Base-by-base conservation (phyloP, 1,284 basidiomycete genomes). In the Sphaerobolus stellatus region DNA sequence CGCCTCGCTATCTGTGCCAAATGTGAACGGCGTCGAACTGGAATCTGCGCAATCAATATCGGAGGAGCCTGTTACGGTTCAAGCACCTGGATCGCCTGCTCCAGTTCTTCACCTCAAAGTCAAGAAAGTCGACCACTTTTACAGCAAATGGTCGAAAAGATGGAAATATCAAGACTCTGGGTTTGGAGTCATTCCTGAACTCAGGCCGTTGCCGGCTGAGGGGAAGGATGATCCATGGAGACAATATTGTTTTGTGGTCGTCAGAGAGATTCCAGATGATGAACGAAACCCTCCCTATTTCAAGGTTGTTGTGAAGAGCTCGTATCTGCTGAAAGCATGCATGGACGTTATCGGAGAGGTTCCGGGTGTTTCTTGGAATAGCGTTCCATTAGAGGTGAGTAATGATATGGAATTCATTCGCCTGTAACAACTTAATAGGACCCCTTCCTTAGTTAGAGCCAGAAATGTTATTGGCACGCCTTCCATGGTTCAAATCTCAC, bases 131-230 rank as follows among this genome's bases (percentile, higher is more conserved):
- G 81, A 82, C 61, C 71, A 78, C 59, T 81, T 80, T 60, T 82
- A 77, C 64, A 81, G 78, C 61, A 68, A 71, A 55, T 81, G 80
- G 80, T 70, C 70, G 20, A 79, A 75, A 60, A 61, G 64, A 22
- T 82, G 80, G 80, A 82, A 79, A 66, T 83, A 82, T 60, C 57
- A 78, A 75, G 80, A 78, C 66, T 81, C 75, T 55, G 77, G 72
- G 55, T 73, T 78, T 1, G 76, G 75, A 50, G 71, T 80, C 47
- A 71, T 71, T 0, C 72, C 78, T 5, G 80, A 82, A 62, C 54
- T 75, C 34, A 75, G 74, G 6, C 56, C 71, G 25, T 62, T 75
- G 22, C 47, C 52, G 1, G 13, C 33, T 7, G 66, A 71, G 11
- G 68, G 66, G 9, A 69, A 68, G 0, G 66, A 64, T 22, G 81